Evolutionary conservation across 2,329 filamentous ascomycete genomes (phyloP).

Genomic region (Aspergillus fumigatiaffinis): DNA sequence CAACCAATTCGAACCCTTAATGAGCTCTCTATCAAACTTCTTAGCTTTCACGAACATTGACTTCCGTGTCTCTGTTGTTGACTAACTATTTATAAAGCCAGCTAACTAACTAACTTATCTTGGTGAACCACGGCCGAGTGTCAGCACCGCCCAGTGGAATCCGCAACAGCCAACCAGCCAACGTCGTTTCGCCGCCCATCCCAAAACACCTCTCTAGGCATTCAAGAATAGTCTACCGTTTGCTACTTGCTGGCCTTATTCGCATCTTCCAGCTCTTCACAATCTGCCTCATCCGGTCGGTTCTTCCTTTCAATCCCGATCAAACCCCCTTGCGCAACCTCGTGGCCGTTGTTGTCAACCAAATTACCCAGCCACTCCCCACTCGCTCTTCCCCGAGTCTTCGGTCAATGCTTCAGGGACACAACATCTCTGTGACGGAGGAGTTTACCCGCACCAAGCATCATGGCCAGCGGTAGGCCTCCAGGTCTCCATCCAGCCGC

Average conservation of each 20-base stretch:
- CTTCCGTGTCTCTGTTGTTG: background rate
- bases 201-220: background rate
- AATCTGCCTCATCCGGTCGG: background rate
- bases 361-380: slow-evolving; percentile 5
- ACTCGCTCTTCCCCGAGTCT: slow-evolving; percentile 6
- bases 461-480: slow-evolving; percentile 52
- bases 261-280: background rate
- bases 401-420: slow-evolving; percentile 39
- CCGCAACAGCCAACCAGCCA: background rate
- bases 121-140: background rate
- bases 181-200: background rate
- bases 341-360: slow-evolving; percentile 1
- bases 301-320: background rate
- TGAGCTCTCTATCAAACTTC: background rate
- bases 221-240: background rate
- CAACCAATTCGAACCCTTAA: background rate
- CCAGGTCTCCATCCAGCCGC: slow-evolving; percentile 46
- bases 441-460: slow-evolving; percentile 34
- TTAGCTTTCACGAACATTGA: background rate
- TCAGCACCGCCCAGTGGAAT: background rate
- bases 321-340: slow-evolving; percentile 6
- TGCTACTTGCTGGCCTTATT: background rate
- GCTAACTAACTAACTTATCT: background rate
- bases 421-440: slow-evolving; percentile 29
- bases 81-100: background rate